Base-by-base conservation (phyloP, 2,329 filamentous ascomycete genomes). In the Torrubiella hemipterigena region DNA sequence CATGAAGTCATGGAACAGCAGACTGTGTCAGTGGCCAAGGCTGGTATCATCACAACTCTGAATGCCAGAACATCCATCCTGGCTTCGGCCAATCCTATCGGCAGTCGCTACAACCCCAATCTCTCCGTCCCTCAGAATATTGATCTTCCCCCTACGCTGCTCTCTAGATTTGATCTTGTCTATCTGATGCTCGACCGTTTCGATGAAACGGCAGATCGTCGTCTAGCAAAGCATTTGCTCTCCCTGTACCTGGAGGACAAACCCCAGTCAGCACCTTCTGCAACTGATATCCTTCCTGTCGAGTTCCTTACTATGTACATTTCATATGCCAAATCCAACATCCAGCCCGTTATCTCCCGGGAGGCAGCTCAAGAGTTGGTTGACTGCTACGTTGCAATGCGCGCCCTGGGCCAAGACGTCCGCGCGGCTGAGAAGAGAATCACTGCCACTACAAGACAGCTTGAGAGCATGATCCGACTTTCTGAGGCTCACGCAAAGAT, bases 391-490 rank as follows among this genome's bases (percentile, higher is more conserved):
- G 82, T 96, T 27, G 81, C 81, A 38, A 95, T 98, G 85, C 86
- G 91, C 42, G 84, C 87, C 49, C 76, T 98, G 0, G 91, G 91
- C 28, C 80, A 86, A 44, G 81, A 87, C 45, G 79, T 89, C 21
- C 84, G 89, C 29, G 72, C 86, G 3, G 74, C 83, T 4, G 93
- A 98, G 57, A 89, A 93, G 56, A 84, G 91, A 43, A 98, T 98
- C 60, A 98, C 91, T 0, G 91, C 91, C 24, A 98, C 91, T 4
- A 98, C 93, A 1, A 76, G 91, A 51, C 91, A 98, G 58, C 69
- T 98, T 6, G 93, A 98, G 60, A 91, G 81, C 27, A 98, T 98
- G 93, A 96, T 98, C 51, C 89, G 91, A 38, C 79, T 98, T 4
- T 65, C 87, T 2, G 91, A 98, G 63, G 91, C 87, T 1, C 93